Percentiles rank a stretch among this genome's conserved stretches.
Conservation (phyloP, 1,139 yeast genomes). For the Pichia terricola region DNA sequence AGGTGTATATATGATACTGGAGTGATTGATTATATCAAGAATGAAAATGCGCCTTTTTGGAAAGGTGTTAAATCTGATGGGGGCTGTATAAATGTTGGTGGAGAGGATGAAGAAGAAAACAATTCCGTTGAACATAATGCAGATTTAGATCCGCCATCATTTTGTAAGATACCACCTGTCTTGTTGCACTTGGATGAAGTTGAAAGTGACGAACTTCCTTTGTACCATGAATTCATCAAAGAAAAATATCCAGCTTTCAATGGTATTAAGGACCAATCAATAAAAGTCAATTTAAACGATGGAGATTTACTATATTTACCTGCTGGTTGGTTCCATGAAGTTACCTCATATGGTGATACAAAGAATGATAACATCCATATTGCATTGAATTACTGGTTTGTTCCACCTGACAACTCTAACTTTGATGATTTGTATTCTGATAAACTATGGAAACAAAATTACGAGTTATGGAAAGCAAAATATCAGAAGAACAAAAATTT, state of each 20-base stretch:
- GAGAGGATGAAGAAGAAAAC: background rate
- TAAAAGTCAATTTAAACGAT: constrained; percentile 40
- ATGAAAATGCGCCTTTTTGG: constrained; percentile 52
- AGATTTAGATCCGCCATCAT: constrained; percentile 55
- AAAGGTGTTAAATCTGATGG: constrained; percentile 52
- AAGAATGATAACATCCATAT: constrained; percentile 34
- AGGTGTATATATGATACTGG: constrained; percentile 47
- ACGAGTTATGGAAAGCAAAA: constrained; percentile 1
- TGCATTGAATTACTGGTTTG: constrained; percentile 67
- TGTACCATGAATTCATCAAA: constrained; percentile 22
- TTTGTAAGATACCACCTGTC: constrained; percentile 52
- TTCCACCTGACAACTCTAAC: constrained; percentile 42
- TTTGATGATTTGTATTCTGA: constrained; percentile 29
- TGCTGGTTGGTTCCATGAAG: constrained; percentile 79
- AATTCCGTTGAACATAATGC: background rate
- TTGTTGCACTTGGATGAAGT: constrained; percentile 51
- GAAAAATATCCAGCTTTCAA: constrained; percentile 39
- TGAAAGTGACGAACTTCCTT: constrained; percentile 9
- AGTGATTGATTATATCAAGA: constrained; percentile 48
- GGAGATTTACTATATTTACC: constrained; percentile 67
- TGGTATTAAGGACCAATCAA: constrained; percentile 23
- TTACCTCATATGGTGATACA: constrained; percentile 46
- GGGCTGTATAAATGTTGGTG: constrained; percentile 16
- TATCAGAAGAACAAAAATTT: no score
- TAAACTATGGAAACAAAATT: constrained; percentile 19